Percentiles rank a stretch among this genome's conserved stretches.
phyloP scores from a whole-genome alignment of 768 basidiomycete species.

The Russula emetica region DNA sequence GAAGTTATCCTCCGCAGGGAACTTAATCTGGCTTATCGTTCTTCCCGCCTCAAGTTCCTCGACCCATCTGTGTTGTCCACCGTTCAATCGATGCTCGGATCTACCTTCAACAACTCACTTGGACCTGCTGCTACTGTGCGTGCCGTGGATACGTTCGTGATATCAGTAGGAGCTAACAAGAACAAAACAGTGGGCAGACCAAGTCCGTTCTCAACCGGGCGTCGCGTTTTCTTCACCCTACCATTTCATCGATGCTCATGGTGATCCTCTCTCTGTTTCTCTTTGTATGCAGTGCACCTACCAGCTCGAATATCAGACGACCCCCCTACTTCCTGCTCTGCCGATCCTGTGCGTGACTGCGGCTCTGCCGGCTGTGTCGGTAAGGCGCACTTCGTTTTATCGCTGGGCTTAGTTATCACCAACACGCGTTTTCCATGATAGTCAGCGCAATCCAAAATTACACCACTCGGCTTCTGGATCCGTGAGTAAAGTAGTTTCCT shows the following conservation, averaged over 20 bases:
- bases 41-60: constrained; percentile 39
- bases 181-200: constrained; percentile 47
- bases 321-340: constrained; percentile 48
- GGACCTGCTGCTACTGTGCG: constrained; percentile 48
- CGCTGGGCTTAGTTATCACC: not conserved
- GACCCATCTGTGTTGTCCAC: constrained; percentile 45
- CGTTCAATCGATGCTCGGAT: constrained; percentile 44
- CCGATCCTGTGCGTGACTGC: constrained; percentile 46
- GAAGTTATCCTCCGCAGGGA: not conserved
- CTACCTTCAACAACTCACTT: constrained; percentile 43
- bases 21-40: not conserved
- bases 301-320: constrained; percentile 31
- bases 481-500: constrained; percentile 19
- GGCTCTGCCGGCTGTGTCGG: constrained; percentile 34
- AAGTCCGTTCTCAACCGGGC: constrained; percentile 37
- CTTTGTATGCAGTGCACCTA: not conserved
- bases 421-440: constrained; percentile 23
- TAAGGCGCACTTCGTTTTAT: constrained; percentile 17
- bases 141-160: not conserved
- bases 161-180: not conserved
- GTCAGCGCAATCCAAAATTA: constrained; percentile 57
- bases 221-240: constrained; percentile 34
- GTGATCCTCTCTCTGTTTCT: not conserved
- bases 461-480: constrained; percentile 46
- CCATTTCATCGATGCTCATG: constrained; percentile 42